Evolutionary conservation across 345 rosid genomes (phyloP).

Genomic region (Gossypium longicalyx): DNA sequence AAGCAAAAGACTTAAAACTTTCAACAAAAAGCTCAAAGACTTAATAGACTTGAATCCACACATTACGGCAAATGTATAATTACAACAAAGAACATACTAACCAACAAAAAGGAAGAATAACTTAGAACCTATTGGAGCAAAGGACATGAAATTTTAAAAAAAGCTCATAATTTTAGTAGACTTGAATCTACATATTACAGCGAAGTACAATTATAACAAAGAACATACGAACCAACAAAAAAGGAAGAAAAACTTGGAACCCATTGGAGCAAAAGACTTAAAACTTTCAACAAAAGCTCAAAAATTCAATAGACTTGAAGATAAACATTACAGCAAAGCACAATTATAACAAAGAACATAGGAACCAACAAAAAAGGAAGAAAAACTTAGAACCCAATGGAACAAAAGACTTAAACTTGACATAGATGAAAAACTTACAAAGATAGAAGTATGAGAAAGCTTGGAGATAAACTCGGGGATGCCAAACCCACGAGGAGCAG

Average conservation of each 20-base stretch:
- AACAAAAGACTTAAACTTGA: not conserved
- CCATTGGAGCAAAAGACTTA: not conserved
- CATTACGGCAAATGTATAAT: too few species aligned
- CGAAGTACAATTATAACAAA: not conserved
- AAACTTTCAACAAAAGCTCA: not conserved
- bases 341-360: not conserved
- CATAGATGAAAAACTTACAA: constrained; percentile 39
- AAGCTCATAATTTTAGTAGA: too few species aligned
- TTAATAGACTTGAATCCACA: not conserved
- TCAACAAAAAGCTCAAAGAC: not conserved
- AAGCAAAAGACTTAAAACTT: not conserved
- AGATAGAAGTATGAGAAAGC: constrained; percentile 63
- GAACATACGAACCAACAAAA: not conserved
- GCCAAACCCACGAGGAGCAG: constrained; percentile 92
- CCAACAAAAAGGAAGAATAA: too few species aligned
- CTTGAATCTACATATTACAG: not conserved
- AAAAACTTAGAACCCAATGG: not conserved
- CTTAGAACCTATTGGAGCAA: too few species aligned
- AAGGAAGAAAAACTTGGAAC: not conserved
- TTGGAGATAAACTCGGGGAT: constrained; percentile 75
- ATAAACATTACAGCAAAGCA: not conserved
- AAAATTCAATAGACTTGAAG: not conserved
- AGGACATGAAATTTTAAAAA: too few species aligned
- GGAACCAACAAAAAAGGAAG: not conserved
- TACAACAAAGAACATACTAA: too few species aligned